Evolutionary conservation across 1,284 basidiomycete genomes (phyloP), one percentile per base, ranked within the genome.

Genomic region (Apiotrichum siamense): DNA sequence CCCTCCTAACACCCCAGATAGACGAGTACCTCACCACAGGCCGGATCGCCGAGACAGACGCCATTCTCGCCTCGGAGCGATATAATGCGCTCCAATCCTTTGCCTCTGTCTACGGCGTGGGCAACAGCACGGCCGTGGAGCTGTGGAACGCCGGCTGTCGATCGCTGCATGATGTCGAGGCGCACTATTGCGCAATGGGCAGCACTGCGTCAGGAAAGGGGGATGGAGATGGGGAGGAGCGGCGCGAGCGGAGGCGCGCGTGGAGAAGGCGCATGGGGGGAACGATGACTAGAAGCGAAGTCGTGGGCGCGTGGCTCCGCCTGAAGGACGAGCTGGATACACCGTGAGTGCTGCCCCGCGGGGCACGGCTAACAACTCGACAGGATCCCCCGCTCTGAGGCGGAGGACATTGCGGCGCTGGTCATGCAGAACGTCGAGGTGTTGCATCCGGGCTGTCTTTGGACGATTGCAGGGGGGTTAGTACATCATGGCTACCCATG

Each of bases 21-120:
- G 69, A 73, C 55, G 73, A 75, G 51, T 75, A 59, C 49, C 62
- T 75, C 15, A 18, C 44, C 9, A 72, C 63, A 0, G 71, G 73
- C 7, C 25, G 21, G 1, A 61, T 75, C 10, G 59, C 50, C 25
- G 73, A 73, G 52, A 59, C 66, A 2, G 55, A 61, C 20, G 47
- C 49, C 7, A 73, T 75, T 51, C 50, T 64, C 17, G 21, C 54
- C 1, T 69, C 67, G 1, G 27, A 57, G 10, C 60, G 69, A 5
- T 70, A 64, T 49, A 54, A 61, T 42, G 59, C 67, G 0, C 54
- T 75, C 24, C 49, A 57, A 11, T 36, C 47, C 1, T 72, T 75
- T 46, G 58, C 70, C 7, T 66, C 66, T 10, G 60, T 75, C n/a
- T 72, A 69, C 55, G 66, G 65, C 0, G 64, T 75, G 25, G 73